Evolutionary conservation across 495 filamentous ascomycete species (phyloP).

Genomic region (Glonium stellatum): DNA sequence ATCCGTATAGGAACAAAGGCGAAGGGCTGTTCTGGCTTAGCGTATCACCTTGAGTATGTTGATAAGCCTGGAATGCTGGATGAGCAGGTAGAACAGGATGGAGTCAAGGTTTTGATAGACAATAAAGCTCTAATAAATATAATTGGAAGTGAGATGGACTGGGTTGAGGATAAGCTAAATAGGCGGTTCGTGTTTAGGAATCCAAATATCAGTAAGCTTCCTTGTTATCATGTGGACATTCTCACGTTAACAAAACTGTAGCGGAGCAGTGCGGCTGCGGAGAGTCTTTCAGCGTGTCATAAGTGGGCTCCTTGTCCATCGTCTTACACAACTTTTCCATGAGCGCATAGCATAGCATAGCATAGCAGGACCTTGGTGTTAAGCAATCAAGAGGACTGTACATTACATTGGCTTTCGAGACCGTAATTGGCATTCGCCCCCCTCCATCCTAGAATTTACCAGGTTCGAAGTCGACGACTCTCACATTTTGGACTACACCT

Average conservation of each 20-base stretch:
- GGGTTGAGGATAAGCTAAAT: constrained; percentile 90
- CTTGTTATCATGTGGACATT: neutral
- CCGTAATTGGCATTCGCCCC: constrained; percentile 5
- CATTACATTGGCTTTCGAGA: neutral
- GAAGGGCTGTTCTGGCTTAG: constrained; percentile 87
- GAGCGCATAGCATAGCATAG: constrained; percentile 21
- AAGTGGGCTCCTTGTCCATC: neutral
- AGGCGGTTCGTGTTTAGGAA: constrained; percentile 89
- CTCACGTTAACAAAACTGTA: constrained; percentile 36
- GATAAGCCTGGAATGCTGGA: constrained; percentile 83
- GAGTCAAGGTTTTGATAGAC: constrained; percentile 91
- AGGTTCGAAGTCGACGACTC: constrained; percentile 41
- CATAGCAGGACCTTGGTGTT: constrained; percentile 1
- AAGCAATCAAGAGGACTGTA: neutral
- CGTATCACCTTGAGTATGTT: constrained; percentile 95
- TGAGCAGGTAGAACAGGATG: constrained; percentile 90
- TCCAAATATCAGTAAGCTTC: constrained; percentile 89
- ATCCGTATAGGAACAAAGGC: constrained; percentile 94
- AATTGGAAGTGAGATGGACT: constrained; percentile 99
- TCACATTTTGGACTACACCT: constrained; percentile 31
- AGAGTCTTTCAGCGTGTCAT: constrained; percentile 87
- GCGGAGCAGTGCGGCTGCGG: constrained; percentile 97
- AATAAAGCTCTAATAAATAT: constrained; percentile 96
- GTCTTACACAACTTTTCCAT: neutral
- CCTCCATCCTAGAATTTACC: constrained; percentile 31